Conservation (phyloP, 345 rosid genomes). For the Lumnitzera littorea region DNA sequence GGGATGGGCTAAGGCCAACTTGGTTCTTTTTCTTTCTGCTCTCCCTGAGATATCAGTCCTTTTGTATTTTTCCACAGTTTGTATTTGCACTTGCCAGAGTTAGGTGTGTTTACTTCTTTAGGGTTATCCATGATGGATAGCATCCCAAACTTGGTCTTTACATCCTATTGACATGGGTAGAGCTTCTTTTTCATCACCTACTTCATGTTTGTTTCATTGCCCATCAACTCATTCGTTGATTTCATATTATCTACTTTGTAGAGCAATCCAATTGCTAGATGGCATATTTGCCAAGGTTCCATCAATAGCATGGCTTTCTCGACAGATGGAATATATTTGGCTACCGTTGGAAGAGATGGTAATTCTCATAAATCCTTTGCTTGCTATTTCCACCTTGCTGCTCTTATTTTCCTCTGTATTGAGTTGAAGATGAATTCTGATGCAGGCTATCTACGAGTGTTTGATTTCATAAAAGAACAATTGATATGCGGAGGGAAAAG, state of each 20-base stretch:
- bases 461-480: constrained; percentile 69
- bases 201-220: background rate
- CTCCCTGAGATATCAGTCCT: too few relatives aligned
- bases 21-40: too few relatives aligned
- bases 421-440: constrained; percentile 11
- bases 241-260: constrained; percentile 30
- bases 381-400: constrained; percentile 1
- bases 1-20: too few relatives aligned
- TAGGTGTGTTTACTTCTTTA: too few relatives aligned
- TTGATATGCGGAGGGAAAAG: constrained; percentile 63
- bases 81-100: too few relatives aligned
- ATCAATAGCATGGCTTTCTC: constrained; percentile 89
- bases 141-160: too few relatives aligned
- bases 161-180: too few relatives aligned
- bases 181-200: too few relatives aligned
- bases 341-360: constrained; percentile 99
- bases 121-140: too few relatives aligned
- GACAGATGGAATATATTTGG: constrained; percentile 68
- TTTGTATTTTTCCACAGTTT: too few relatives aligned
- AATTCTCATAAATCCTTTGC: constrained; percentile 2
- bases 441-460: constrained; percentile 87
- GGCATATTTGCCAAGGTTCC: constrained; percentile 97
- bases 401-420: constrained; percentile 4
- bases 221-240: constrained; percentile 13
- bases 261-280: constrained; percentile 96